Base-by-base conservation (phyloP, 78 protist genomes). In the Paratrimastix pyriformis region DNA sequence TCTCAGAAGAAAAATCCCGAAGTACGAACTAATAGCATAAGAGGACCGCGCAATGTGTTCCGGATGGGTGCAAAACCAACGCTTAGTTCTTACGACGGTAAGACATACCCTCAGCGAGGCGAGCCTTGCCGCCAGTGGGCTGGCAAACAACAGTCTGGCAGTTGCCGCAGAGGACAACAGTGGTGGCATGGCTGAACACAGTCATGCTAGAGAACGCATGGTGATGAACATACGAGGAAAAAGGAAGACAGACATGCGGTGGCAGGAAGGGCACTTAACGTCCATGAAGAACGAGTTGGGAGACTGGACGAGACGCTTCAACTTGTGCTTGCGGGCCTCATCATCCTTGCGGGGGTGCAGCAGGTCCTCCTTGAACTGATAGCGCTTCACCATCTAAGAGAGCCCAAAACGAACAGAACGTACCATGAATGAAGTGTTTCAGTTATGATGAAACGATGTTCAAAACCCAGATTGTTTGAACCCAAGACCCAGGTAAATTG, bases 211-310 rank as follows among this genome's bases (percentile, higher is more conserved):
- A 0, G 35, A 71, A 33, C 13, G 42, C n/a, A n/a, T n/a, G n/a
- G n/a, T n/a, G n/a, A n/a, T n/a, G n/a, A n/a, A n/a, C n/a, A n/a
- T n/a, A n/a, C n/a, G n/a, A n/a, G n/a, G n/a, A 70, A 72, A 8
- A 37, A 8, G 11, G 32, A 18, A 33, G 18, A 29, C 79, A 0
- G 32, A 86, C 85, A 82, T 83, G 57, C 30, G 9, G 77, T 37
- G 75, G 86, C 87, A 84, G 33, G 94, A 94, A 1, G 85, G 94
- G 89, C 99, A 96, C 87, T 92, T 91, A 55, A 94, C 97, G 45
- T 96, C 99, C 91, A 96, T 81, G 94, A 93, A 96, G 91, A 44
- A 91, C 18, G 93, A 84, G 93, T 96, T 92, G 65, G 99, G 99
- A 62, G 85, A 37, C 88, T 87, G 99, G n/a, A 96, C 94, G 5